phyloP scores from a whole-genome alignment of 2,329 filamentous ascomycete genomes.

The Neoascochyta sp. region DNA sequence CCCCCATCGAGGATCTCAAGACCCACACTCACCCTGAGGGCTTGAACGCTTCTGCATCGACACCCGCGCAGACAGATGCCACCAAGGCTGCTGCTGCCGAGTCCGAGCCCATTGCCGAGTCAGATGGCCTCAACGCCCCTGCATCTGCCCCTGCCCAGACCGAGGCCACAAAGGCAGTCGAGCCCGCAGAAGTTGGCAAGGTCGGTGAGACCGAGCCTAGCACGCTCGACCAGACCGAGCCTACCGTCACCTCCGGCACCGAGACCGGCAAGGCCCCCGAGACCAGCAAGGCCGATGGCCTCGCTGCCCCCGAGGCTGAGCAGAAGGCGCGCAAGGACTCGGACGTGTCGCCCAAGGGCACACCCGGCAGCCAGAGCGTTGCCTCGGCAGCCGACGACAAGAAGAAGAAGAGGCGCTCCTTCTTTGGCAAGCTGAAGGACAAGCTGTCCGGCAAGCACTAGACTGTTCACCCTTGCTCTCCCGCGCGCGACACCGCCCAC shows the following conservation, averaged over 20 bases:
- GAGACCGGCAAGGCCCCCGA: conserved; percentile 32
- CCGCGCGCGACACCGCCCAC: too few species aligned
- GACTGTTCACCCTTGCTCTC: conserved; percentile 7
- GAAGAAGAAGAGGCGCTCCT: conserved; percentile 48
- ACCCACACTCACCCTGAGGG: conserved; percentile 15
- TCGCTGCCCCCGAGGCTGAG: conserved; percentile 31
- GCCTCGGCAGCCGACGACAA: conserved; percentile 33
- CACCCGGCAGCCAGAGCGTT: conserved; percentile 39
- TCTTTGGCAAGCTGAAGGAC: conserved; percentile 50
- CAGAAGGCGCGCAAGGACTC: conserved; percentile 21
- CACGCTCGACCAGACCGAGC: conserved; percentile 38
- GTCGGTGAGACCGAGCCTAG: conserved; percentile 41
- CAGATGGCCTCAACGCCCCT: conserved; percentile 37
- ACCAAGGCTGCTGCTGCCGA: conserved; percentile 38
- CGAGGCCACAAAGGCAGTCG: conserved; percentile 20
- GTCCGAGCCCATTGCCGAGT: conserved; percentile 23
- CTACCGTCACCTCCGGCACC: conserved; percentile 41
- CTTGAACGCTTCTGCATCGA: conserved; percentile 39
- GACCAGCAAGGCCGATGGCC: conserved; percentile 14
- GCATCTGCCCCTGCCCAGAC: conserved; percentile 29
- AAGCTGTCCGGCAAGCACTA: conserved; percentile 40
- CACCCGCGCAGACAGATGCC: conserved; percentile 23
- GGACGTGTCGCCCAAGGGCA: conserved; percentile 34
- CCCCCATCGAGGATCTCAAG: conserved; percentile 5
- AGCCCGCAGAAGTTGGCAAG: conserved; percentile 39